phyloP scores from a whole-genome alignment of 768 basidiomycete genomes.

The Pulveroboletus sp. region DNA sequence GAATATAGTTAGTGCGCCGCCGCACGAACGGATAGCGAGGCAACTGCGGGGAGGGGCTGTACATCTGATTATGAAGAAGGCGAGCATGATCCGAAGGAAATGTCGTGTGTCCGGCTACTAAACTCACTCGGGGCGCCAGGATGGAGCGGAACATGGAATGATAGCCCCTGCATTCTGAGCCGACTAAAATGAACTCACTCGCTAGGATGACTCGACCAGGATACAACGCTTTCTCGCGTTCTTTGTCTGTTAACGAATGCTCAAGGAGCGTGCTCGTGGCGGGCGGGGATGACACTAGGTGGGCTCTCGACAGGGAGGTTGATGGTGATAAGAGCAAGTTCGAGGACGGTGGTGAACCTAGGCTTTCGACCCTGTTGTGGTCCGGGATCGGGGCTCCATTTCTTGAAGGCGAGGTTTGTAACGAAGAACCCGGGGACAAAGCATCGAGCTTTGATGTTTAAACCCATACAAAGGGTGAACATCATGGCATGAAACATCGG shows the following conservation, averaged over 20 bases:
- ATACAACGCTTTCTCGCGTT: conserved; percentile 72
- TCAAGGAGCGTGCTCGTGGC: conserved; percentile 17
- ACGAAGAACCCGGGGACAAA: conserved; percentile 28
- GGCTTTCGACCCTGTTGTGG: conserved; percentile 6
- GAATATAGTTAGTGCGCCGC: conserved; percentile 9
- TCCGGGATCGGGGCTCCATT: conserved; percentile 29
- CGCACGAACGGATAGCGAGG: conserved; percentile 5
- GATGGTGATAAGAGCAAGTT: conserved; percentile 30
- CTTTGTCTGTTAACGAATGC: conserved; percentile 44
- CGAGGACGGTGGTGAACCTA: conserved; percentile 23
- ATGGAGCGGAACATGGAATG: conserved; percentile 1
- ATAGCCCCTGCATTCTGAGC: neutral
- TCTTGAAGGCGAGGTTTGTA: conserved; percentile 19
- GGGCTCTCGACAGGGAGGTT: conserved; percentile 20
- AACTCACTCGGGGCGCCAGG: neutral
- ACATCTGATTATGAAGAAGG: conserved; percentile 3
- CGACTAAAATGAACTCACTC: conserved; percentile 47
- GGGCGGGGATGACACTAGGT: conserved; percentile 29
- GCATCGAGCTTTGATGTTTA: conserved; percentile 46
- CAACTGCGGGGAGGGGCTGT: conserved; percentile 3
- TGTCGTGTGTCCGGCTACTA: neutral
- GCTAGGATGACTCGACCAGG: conserved; percentile 80
- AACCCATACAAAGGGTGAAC: neutral
- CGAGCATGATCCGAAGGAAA: conserved; percentile 12
- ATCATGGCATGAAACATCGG: neutral